These are phyloP conservation scores for Fusarium sp. DNA, from an alignment of 2,329 filamentous ascomycete genomes.

Conservation along the genomic window DNA sequence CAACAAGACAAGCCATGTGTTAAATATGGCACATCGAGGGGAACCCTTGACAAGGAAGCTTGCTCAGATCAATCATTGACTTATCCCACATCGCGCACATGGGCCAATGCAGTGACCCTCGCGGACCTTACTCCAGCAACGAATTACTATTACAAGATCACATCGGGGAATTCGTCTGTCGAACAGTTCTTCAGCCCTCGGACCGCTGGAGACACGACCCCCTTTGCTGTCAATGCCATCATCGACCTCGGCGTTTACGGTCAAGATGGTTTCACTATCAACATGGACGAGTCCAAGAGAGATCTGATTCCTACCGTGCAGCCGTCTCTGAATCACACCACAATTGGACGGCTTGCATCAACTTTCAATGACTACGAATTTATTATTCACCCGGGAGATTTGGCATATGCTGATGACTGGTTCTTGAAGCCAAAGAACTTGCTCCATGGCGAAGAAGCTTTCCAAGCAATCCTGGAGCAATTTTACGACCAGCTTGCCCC, in stretches of 20 bases:
- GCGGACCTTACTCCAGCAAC: conserved; percentile 14
- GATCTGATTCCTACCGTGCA: conserved; percentile 23
- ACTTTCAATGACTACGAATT: conserved; percentile 30
- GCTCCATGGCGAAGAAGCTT: conserved; percentile 22
- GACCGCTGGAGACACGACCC: conserved; percentile 18
- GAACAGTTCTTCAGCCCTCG: conserved; percentile 28
- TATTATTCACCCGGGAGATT: conserved; percentile 12
- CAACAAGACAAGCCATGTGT: conserved; percentile 24
- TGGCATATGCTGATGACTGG: neutral
- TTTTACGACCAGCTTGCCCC: conserved; percentile 31
- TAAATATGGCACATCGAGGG: conserved; percentile 17
- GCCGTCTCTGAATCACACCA: conserved; percentile 28
- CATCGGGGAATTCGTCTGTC: conserved; percentile 2
- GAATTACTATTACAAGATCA: conserved; percentile 29
- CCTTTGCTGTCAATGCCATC: conserved; percentile 30
- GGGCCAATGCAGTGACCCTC: conserved; percentile 23
- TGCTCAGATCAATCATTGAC: conserved; percentile 24
- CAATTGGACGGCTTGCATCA: conserved; percentile 27
- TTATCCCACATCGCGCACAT: conserved; percentile 33
- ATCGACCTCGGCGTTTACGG: conserved; percentile 35
- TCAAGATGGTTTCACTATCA: conserved; percentile 28
- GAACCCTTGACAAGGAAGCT: conserved; percentile 17
- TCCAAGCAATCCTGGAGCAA: conserved; percentile 24
- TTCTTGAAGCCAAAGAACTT: conserved; percentile 24
- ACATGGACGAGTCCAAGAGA: conserved; percentile 24